A percentile compares a stretch with the other conserved stretches of the same genome.
These are phyloP conservation scores for Dryadomyces quercus-mongolicae DNA, from an alignment of 2,329 filamentous ascomycete genomes.

Conservation along the genomic window DNA sequence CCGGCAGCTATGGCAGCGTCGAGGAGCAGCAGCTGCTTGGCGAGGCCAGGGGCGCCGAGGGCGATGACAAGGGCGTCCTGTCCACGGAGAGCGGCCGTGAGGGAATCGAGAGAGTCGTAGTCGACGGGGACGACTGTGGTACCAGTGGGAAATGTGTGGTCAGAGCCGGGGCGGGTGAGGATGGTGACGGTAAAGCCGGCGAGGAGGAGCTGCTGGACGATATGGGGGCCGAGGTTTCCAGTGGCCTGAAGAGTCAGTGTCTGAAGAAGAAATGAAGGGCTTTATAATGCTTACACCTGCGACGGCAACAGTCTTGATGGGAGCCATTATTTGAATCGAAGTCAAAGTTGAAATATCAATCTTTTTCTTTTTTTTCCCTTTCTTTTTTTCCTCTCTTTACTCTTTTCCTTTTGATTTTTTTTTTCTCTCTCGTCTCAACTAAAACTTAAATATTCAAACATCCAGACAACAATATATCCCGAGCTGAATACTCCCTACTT, in stretches of 20 bases:
- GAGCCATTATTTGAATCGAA: slow-evolving; percentile 1
- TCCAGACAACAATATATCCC: no score
- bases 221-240: slow-evolving; percentile 26
- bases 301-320: slow-evolving; percentile 1
- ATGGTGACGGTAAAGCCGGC: slow-evolving; percentile 39
- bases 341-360: no score
- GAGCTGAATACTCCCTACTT: no score
- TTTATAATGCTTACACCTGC: neutral
- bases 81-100: slow-evolving; percentile 36
- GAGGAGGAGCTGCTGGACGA: slow-evolving; percentile 28
- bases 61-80: slow-evolving; percentile 26
- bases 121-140: slow-evolving; percentile 29
- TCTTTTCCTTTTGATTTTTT: no score
- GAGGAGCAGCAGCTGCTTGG: slow-evolving; percentile 35
- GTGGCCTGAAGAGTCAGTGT: slow-evolving; percentile 22
- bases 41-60: neutral
- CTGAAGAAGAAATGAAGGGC: no score
- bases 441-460: no score
- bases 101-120: slow-evolving; percentile 28
- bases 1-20: slow-evolving; percentile 42
- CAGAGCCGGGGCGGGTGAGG: slow-evolving; percentile 29
- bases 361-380: no score
- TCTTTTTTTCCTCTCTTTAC: no score
- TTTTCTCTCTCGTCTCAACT: no score
- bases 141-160: slow-evolving; percentile 26